Base-by-base conservation (phyloP, 495 filamentous ascomycete species). In the Lasiosphaeria hispida region DNA sequence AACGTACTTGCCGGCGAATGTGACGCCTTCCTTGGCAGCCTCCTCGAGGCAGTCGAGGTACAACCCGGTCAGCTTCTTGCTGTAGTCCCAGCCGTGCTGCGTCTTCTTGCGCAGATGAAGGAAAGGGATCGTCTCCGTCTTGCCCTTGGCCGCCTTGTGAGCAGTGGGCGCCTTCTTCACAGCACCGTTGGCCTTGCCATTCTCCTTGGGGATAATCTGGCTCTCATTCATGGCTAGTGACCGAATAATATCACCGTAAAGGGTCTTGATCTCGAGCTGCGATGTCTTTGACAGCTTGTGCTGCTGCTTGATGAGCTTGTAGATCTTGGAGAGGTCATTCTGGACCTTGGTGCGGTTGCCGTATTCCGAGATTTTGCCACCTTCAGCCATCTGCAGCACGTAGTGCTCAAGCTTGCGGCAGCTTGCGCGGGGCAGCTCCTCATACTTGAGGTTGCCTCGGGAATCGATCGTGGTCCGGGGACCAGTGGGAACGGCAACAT, bases 351-450 rank as follows among this genome's bases (percentile, higher is more conserved):
- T 92, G 10, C 94, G 87, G 77, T 96, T 98, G 69, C 94, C 94
- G 72, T 98, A 98, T 71, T 98, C 94, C 15, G 92, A 96, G 56
- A 98, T 92, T 69, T 96, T 96, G 59, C 94, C 94, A 23, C 94
- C 94, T 59, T 96, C 92, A 1, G 94, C 94, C 94, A 99, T 97
- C 70, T 99, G 93, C 66, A 87, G 89, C 33, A 99, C 94, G 64
- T 99, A 99, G 70, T 97, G 92, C 77, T 99, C 94, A 34, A 99
- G 84, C 75, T 99, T 99, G 52, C 95, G 87, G 67, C 91, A 92
- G 68, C 91, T 95, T 9, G 87, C 77, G 35, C 95, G 84, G n/a
- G 91, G 89, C 13, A 87, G 80, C 74, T 99, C 94, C 63, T 90
- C 80, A 69, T 95, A 99, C 55, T 85, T 85, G 64, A 97, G 81